Evolutionary conservation across 1,284 basidiomycete species (phyloP), one percentile per base, ranked within the genome.

Genomic region (Fomitopsis schrenkii): DNA sequence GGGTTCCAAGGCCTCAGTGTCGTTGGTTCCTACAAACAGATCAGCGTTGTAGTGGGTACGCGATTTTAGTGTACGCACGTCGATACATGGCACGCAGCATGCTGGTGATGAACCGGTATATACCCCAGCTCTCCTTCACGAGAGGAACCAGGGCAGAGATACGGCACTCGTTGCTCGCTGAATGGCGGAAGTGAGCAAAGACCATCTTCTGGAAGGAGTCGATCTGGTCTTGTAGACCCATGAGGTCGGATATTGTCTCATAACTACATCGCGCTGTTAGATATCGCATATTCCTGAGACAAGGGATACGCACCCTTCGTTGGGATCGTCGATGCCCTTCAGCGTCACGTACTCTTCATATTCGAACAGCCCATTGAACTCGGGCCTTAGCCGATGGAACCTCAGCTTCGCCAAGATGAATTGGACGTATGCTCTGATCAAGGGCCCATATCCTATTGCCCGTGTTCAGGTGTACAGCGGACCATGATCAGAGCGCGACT

Each of bases 61-160:
- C 46, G 33, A 41, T 59, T 40, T 30, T 10, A 57, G 45, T 42
- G 41, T 15, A 79, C 85, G 72, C 71, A 95, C 95, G 81, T 77
- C 96, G 81, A 73, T 96, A 93, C 91, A 98, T 94, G 1, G 95
- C 95, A 50, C 95, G 83, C 72, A 98, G 79, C 95, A 98, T 98
- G 77, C 93, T 95, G 3, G 95, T 98, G 73, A 97, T 95, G 76
- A 98, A 98, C 59, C 94, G 85, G 77, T 98, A 98, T 65, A 98
- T 98, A 45, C 95, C 95, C 86, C 95, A 98, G 67, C 92, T 95
- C 77, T 98, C 95, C 77, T 98, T 97, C 60, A 98, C 95, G 17
- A 97, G 83, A 30, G 95, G 95, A 0, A 98, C 95, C 48, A 98
- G 80, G 1, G 95, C 83, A 44, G 95, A 95, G 63, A 98, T 98